A percentile compares a stretch with the other conserved stretches of the same genome.
Conservation (phyloP, 768 basidiomycete species). For the Asterophora parasitica region DNA sequence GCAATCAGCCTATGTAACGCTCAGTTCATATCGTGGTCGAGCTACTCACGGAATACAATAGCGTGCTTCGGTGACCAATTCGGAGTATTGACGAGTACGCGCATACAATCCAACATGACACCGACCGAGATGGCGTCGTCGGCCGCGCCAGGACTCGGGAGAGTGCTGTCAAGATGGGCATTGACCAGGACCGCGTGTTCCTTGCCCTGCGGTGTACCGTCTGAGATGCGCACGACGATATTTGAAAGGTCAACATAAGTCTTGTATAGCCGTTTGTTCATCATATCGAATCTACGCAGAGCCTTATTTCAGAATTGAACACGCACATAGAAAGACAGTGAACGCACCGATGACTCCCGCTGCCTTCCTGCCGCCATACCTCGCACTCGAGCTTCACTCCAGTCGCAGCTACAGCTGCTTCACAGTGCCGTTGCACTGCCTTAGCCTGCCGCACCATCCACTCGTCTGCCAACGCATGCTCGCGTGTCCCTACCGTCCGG, state of each 20-base stretch:
- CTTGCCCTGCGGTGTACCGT: slow-evolving; percentile 67
- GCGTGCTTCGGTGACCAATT: slow-evolving; percentile 71
- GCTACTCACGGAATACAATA: slow-evolving; percentile 72
- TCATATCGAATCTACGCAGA: slow-evolving; percentile 79
- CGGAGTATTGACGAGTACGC: slow-evolving; percentile 68
- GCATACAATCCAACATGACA: slow-evolving; percentile 84
- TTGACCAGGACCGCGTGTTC: slow-evolving; percentile 85
- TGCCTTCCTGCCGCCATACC: slow-evolving; percentile 86
- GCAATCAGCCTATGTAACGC: not conserved
- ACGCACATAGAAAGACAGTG: not conserved
- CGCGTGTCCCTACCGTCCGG: slow-evolving; percentile 85
- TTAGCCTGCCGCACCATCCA: slow-evolving; percentile 75
- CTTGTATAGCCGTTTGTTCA: slow-evolving; percentile 79
- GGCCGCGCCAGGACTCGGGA: slow-evolving; percentile 85
- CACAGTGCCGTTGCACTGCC: slow-evolving; percentile 58
- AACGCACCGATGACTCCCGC: slow-evolving; percentile 79
- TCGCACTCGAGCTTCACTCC: slow-evolving; percentile 79
- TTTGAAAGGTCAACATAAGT: slow-evolving; percentile 86
- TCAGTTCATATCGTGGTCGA: not conserved
- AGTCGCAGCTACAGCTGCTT: slow-evolving; percentile 38
- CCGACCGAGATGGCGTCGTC: slow-evolving; percentile 89
- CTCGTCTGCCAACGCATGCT: slow-evolving; percentile 79
- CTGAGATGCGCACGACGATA: slow-evolving; percentile 81
- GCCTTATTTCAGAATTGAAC: not conserved
- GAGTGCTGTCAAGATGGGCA: slow-evolving; percentile 68